Evolutionary conservation across 2,329 filamentous ascomycete genomes (phyloP), one percentile per base, ranked within the genome.

Genomic region (Helotiales sp.): DNA sequence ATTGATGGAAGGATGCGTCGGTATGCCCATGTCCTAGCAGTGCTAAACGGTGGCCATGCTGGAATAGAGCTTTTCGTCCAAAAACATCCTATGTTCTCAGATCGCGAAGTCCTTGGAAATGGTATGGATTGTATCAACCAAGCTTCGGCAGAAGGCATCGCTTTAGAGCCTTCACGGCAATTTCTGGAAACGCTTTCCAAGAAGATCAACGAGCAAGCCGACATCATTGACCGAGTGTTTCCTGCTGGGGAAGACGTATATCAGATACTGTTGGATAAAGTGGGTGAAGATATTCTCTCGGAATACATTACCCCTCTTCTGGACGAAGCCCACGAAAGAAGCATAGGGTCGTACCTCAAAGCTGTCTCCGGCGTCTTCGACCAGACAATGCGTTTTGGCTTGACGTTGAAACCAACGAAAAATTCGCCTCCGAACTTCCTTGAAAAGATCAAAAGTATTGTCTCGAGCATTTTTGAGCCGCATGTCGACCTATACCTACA

Each of bases 401-500:
- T 86, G 24, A 86, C 87, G 0, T 75, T 97, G 6, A 80, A 84
- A 51, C 83, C 89, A 2, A 87, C 90, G 1, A 83, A 83, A 52
- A 82, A 80, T 29, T 85, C 84, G 0, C 78, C 80, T 17, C 75
- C 83, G 29, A 82, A 84, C 9, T 86, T 89, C 48, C 73, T 81
- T 44, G 81, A 86, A 9, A 85, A 87, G 63, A 82, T 89, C 13
- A 87, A 86, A 66, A 79, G 84, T 57, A 81, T 91, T 51, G 80
- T 93, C 13, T 76, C 86, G 15, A 83, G 82, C 61, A 86, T 92
- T 0, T 98, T 96, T 67, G 93, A 96, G 71, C 91, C 89, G 36
- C 93, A 98, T 70, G 80, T 98, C n/a, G 93, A 97, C 71, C 76
- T 96, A 1, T 99, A 98, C 71, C 79, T 99, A 15, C 87, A 91